phyloP scores from a whole-genome alignment of 768 basidiomycete species.

The Mycena galopus region DNA sequence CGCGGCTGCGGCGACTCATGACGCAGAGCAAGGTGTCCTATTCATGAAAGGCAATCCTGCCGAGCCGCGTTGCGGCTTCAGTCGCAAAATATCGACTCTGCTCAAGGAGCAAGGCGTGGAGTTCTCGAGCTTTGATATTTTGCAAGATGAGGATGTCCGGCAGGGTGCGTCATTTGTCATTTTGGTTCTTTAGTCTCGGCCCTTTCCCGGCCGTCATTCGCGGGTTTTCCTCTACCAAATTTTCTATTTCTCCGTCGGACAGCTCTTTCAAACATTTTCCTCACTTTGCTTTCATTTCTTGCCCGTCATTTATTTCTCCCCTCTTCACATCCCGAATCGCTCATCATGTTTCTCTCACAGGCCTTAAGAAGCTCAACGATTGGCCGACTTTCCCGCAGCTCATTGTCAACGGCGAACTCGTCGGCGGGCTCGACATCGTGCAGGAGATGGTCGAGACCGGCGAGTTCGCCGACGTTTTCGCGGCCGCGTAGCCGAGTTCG shows the following conservation, averaged over 20 bases:
- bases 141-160: conserved; percentile 83
- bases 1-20: conserved; percentile 81
- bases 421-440: conserved; percentile 95
- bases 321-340: neutral
- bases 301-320: neutral
- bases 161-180: conserved; percentile 66
- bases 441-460: conserved; percentile 88
- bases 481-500: conserved; percentile 18
- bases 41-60: conserved; percentile 94
- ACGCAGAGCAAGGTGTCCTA: conserved; percentile 81
- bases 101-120: conserved; percentile 73
- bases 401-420: conserved; percentile 89
- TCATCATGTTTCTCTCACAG: conserved; percentile 48
- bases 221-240: too few species aligned
- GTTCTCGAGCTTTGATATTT: conserved; percentile 87
- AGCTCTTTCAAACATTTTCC: too few species aligned
- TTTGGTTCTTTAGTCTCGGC: neutral
- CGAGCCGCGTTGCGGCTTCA: conserved; percentile 88
- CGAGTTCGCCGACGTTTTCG: conserved; percentile 72
- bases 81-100: conserved; percentile 77
- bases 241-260: too few species aligned
- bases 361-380: conserved; percentile 82
- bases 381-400: conserved; percentile 95
- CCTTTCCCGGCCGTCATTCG: neutral
- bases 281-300: neutral